These are phyloP conservation scores for Debaryomyces fabryi DNA, from an alignment of 1,139 yeast species.

Conservation along the genomic window DNA sequence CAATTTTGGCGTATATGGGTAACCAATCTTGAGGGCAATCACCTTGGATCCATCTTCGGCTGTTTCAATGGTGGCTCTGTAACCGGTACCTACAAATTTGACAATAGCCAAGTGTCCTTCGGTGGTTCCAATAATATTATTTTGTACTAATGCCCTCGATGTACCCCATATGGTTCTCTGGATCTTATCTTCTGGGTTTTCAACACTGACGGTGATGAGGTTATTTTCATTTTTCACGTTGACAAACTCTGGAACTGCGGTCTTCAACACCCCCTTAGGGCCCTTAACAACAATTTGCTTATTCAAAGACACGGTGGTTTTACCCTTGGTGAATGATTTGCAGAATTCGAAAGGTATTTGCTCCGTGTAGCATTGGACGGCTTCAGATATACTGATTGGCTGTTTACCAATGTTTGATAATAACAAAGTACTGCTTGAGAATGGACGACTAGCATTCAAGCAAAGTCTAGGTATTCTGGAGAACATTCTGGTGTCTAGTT, in stretches of 20 bases:
- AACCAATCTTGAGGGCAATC: constrained; percentile 79
- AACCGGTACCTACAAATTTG: constrained; percentile 95
- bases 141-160: constrained; percentile 73
- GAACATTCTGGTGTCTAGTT: constrained; percentile 44
- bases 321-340: constrained; percentile 71
- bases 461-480: constrained; percentile 47
- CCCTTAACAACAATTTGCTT: constrained; percentile 71
- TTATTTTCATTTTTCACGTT: constrained; percentile 36
- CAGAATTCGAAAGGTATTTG: constrained; percentile 46
- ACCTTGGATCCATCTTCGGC: constrained; percentile 55
- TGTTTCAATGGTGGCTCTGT: constrained; percentile 75
- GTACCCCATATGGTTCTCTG: constrained; percentile 98
- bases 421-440: constrained; percentile 29
- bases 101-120: constrained; percentile 91
- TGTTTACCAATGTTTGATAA: constrained; percentile 47
- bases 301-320: constrained; percentile 58
- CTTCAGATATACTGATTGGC: constrained; percentile 38
- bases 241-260: constrained; percentile 77
- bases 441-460: constrained; percentile 16
- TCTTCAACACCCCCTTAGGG: constrained; percentile 70
- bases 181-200: constrained; percentile 57
- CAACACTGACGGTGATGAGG: constrained; percentile 56
- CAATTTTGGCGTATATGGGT: constrained; percentile 65
- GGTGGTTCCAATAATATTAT: constrained; percentile 81
- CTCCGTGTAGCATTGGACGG: constrained; percentile 38